These are phyloP conservation scores for Colletotrichum sp. DNA, from an alignment of 2,329 filamentous ascomycete species.

Conservation along the genomic window DNA sequence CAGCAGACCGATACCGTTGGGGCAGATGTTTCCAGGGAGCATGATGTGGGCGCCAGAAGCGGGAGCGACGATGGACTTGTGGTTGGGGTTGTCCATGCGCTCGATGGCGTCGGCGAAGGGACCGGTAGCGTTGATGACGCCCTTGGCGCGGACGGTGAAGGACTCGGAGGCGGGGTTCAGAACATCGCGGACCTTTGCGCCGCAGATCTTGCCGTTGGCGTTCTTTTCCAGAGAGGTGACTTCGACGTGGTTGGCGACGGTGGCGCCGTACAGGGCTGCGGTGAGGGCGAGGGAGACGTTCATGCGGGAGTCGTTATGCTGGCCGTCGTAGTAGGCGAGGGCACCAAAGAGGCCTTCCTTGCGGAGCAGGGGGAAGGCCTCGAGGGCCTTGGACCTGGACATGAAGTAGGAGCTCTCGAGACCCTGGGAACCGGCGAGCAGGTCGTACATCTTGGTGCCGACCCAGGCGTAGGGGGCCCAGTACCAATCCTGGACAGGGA, in stretches of 20 bases:
- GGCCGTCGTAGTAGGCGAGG: slow-evolving; percentile 85
- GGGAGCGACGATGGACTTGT: slow-evolving; percentile 77
- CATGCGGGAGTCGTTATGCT: slow-evolving; percentile 88
- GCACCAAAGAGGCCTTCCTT: slow-evolving; percentile 76
- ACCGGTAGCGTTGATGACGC: slow-evolving; percentile 83
- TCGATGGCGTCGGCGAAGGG: slow-evolving; percentile 82
- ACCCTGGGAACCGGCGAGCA: slow-evolving; percentile 80
- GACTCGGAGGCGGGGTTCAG: slow-evolving; percentile 63
- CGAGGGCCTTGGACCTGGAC: slow-evolving; percentile 76
- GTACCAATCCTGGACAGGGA: slow-evolving; percentile 84
- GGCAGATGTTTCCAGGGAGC: slow-evolving; percentile 79
- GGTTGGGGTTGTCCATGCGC: slow-evolving; percentile 76
- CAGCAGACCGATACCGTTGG: slow-evolving; percentile 81
- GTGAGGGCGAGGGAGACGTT: slow-evolving; percentile 84
- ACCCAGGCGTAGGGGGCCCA: slow-evolving; percentile 77
- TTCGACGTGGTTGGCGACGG: slow-evolving; percentile 81
- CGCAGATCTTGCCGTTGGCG: slow-evolving; percentile 69
- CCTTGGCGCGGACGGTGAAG: slow-evolving; percentile 78
- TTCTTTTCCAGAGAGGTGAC: slow-evolving; percentile 78
- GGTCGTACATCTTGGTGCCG: slow-evolving; percentile 79
- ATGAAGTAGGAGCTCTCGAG: slow-evolving; percentile 86
- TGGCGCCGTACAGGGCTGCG: slow-evolving; percentile 79
- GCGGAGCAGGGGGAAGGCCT: slow-evolving; percentile 80
- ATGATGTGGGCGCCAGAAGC: slow-evolving; percentile 85
- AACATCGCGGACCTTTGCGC: slow-evolving; percentile 61